phyloP scores from a whole-genome alignment of 176 grass and related monocot genomes.

The Cenchrus purpureus region DNA sequence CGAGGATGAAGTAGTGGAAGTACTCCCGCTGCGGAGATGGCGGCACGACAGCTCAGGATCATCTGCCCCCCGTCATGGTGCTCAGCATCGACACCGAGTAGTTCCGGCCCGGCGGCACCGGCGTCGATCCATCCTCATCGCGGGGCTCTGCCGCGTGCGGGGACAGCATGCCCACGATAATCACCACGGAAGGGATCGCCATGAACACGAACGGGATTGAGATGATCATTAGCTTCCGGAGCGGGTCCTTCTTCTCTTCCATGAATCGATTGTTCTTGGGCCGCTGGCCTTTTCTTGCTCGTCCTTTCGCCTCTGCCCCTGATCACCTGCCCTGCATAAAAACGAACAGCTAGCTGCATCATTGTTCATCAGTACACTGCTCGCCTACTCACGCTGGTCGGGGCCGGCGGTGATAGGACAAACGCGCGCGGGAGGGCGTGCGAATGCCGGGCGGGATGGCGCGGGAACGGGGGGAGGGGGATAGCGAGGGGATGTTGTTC shows the following conservation, averaged over 20 bases:
- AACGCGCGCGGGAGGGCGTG: too few species aligned
- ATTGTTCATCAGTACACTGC: neutral
- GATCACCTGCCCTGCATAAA: neutral
- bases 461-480: too few species aligned
- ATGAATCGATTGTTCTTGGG: neutral
- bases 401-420: too few species aligned
- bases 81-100: slow-evolving; percentile 61
- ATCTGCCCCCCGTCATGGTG: slow-evolving; percentile 63
- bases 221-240: slow-evolving; percentile 52
- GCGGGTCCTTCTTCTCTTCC: slow-evolving; percentile 39
- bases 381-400: neutral
- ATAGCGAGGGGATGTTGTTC: too few species aligned
- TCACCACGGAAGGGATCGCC: slow-evolving; percentile 50
- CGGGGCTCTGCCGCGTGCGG: slow-evolving; percentile 42
- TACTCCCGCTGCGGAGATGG: slow-evolving; percentile 51
- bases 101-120: slow-evolving; percentile 36
- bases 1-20: slow-evolving; percentile 71
- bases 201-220: slow-evolving; percentile 66
- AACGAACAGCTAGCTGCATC: neutral
- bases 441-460: too few species aligned
- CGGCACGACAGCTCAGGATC: slow-evolving; percentile 61
- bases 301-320: neutral
- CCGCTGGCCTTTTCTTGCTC: neutral
- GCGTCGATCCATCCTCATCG: neutral
- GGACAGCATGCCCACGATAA: slow-evolving; percentile 44